Conservation (phyloP, 1,284 basidiomycete genomes). For the Fomitopsis pinicola region DNA sequence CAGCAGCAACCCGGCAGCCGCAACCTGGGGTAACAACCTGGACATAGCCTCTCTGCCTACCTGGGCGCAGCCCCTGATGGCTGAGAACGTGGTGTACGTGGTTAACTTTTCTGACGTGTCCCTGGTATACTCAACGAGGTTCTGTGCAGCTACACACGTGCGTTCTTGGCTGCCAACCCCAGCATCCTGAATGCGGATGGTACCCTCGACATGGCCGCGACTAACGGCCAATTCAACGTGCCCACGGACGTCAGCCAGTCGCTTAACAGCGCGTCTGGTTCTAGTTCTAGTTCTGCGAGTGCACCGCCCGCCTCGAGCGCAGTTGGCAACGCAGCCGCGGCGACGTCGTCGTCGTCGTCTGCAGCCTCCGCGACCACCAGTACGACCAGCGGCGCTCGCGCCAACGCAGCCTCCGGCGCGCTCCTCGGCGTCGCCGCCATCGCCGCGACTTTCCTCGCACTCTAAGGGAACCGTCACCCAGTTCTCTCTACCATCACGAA, state of each 20-base stretch:
- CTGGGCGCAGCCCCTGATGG: constrained; percentile 46
- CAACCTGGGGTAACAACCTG: constrained; percentile 60
- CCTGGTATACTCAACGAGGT: constrained; percentile 13
- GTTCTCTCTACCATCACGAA: neutral
- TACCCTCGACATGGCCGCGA: constrained; percentile 43
- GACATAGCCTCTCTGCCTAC: constrained; percentile 50
- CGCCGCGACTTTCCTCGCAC: constrained; percentile 49
- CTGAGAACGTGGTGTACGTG: constrained; percentile 26
- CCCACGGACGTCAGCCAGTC: constrained; percentile 50
- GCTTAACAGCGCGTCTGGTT: constrained; percentile 23
- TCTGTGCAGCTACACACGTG: constrained; percentile 41
- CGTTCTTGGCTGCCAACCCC: constrained; percentile 58
- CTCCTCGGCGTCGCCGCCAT: constrained; percentile 47
- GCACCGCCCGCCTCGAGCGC: constrained; percentile 19
- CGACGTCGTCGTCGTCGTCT: constrained; percentile 25
- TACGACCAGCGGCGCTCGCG: constrained; percentile 42
- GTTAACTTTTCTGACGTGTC: neutral
- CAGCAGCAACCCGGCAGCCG: constrained; percentile 38
- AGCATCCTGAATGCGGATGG: constrained; percentile 51
- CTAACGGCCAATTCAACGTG: constrained; percentile 48
- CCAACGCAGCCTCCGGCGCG: constrained; percentile 44
- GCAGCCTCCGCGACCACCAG: constrained; percentile 19
- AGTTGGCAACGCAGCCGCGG: constrained; percentile 22
- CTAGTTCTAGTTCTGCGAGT: neutral
- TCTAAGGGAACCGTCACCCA: constrained; percentile 34